These are phyloP conservation scores for Alternaria ventricosa DNA, from an alignment of 2,329 filamentous ascomycete species.

Conservation along the genomic window DNA sequence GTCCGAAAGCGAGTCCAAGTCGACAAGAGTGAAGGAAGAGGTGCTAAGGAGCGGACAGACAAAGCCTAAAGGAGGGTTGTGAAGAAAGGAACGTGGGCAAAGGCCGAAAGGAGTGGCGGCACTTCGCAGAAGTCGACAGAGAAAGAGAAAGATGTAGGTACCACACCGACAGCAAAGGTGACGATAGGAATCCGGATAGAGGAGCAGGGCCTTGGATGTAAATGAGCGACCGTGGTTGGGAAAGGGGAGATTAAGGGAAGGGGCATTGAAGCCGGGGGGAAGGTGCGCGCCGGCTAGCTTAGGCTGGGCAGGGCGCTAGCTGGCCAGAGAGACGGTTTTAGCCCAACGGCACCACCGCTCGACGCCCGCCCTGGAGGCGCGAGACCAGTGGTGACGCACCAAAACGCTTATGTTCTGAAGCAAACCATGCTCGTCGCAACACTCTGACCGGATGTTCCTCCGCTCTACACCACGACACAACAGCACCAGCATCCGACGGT, in stretches of 20 bases:
- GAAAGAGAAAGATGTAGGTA: conserved; percentile 47
- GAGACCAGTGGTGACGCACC: conserved; percentile 22
- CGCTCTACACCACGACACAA: neutral
- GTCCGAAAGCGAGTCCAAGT: conserved; percentile 47
- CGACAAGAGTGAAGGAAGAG: conserved; percentile 36
- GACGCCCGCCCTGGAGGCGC: conserved; percentile 19
- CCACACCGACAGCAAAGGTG: conserved; percentile 45
- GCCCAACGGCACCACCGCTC: conserved; percentile 24
- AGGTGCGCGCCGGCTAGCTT: conserved; percentile 25
- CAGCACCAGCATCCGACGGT: neutral
- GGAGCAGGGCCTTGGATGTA: conserved; percentile 43
- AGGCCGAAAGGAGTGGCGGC: conserved; percentile 53
- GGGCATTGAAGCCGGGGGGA: conserved; percentile 39
- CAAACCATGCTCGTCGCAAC: conserved; percentile 19
- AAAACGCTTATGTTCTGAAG: conserved; percentile 19
- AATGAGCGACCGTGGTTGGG: conserved; percentile 44
- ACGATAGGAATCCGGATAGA: conserved; percentile 44
- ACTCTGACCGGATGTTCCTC: conserved; percentile 9
- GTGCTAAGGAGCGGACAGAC: conserved; percentile 50
- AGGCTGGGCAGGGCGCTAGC: conserved; percentile 11
- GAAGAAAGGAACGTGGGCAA: conserved; percentile 49
- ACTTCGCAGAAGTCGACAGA: conserved; percentile 49
- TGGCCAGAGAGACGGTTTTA: conserved; percentile 14
- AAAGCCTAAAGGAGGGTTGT: conserved; percentile 41
- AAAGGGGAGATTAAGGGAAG: conserved; percentile 45